Conservation (phyloP, 1,139 yeast species). For the Zygoascus sp. region DNA sequence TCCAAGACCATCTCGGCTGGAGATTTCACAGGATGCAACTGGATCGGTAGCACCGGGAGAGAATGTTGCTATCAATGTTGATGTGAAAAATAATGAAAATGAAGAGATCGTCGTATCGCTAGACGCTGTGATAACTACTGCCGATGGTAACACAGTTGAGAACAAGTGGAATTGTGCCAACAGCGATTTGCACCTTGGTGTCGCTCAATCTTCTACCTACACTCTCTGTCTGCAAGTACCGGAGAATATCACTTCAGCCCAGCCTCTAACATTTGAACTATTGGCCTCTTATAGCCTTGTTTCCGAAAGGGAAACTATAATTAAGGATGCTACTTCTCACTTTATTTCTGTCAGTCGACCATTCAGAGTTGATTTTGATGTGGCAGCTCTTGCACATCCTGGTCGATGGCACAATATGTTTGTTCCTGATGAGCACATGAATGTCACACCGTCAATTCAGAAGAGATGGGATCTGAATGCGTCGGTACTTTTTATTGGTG, state of each 20-base stretch:
- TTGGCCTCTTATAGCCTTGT: slow-evolving; percentile 27
- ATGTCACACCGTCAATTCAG: slow-evolving; percentile 26
- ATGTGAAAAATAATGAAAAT: slow-evolving; percentile 29
- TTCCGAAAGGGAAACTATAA: slow-evolving; percentile 26
- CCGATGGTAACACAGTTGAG: slow-evolving; percentile 19
- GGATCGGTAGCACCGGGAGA: slow-evolving; percentile 32
- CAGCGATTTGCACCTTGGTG: slow-evolving; percentile 6
- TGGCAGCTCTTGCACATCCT: slow-evolving; percentile 31
- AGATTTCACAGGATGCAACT: slow-evolving; percentile 20
- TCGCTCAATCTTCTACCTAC: background rate
- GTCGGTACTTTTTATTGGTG: slow-evolving; percentile 26
- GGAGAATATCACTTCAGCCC: slow-evolving; percentile 10
- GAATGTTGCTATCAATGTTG: slow-evolving; percentile 19
- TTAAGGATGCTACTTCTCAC: slow-evolving; percentile 25
- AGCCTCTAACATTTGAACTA: slow-evolving; percentile 26
- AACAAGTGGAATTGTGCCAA: slow-evolving; percentile 9
- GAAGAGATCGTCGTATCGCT: slow-evolving; percentile 27
- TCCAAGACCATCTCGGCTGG: slow-evolving; percentile 31
- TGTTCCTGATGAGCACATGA: slow-evolving; percentile 25
- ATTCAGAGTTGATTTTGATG: slow-evolving; percentile 34
- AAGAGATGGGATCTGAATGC: slow-evolving; percentile 33
- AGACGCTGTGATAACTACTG: slow-evolving; percentile 18
- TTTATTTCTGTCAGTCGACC: slow-evolving; percentile 32
- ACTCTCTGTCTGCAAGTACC: slow-evolving; percentile 21
- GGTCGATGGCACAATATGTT: slow-evolving; percentile 37